phyloP scores from a whole-genome alignment of 805 yeast species.

The Candida quercuum region DNA sequence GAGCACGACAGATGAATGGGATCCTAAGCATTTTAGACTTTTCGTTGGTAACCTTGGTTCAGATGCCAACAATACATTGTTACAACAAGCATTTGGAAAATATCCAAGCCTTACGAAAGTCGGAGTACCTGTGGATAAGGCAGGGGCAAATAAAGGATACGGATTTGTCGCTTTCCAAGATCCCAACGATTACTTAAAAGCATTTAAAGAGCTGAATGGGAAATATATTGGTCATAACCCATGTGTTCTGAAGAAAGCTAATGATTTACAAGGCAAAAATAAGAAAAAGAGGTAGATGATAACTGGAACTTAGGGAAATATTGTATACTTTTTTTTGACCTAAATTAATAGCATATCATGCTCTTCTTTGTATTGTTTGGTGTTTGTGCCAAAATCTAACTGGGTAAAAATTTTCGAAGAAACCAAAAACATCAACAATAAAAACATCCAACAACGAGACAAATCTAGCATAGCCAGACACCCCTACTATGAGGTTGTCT shows the following conservation, averaged over 20 bases:
- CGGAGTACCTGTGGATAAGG: conserved; percentile 49
- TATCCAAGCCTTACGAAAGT: conserved; percentile 53
- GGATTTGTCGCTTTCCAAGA: conserved; percentile 69
- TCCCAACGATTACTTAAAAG: conserved; percentile 61
- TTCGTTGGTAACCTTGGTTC: conserved; percentile 72
- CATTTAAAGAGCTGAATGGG: conserved; percentile 73
- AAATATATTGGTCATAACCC: conserved; percentile 74
- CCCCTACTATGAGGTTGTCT: neutral
- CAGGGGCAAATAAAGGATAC: conserved; percentile 49
- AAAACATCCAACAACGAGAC: neutral
- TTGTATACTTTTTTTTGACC: too few relatives aligned
- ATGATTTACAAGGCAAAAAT: conserved; percentile 9
- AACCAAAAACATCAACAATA: neutral
- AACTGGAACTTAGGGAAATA: too few relatives aligned
- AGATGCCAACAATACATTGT: conserved; percentile 55
- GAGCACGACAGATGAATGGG: conserved; percentile 49
- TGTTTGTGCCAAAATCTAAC: neutral
- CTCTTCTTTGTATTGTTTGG: neutral
- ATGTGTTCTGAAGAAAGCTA: conserved; percentile 61
- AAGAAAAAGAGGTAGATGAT: conserved; percentile 27
- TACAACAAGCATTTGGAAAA: conserved; percentile 48
- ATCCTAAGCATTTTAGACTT: conserved; percentile 63
- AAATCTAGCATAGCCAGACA: neutral
- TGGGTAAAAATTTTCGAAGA: neutral
- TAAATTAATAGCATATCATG: too few relatives aligned